Conservation (phyloP, 2,329 filamentous ascomycete species). For the Coniochaeta prunicola region DNA sequence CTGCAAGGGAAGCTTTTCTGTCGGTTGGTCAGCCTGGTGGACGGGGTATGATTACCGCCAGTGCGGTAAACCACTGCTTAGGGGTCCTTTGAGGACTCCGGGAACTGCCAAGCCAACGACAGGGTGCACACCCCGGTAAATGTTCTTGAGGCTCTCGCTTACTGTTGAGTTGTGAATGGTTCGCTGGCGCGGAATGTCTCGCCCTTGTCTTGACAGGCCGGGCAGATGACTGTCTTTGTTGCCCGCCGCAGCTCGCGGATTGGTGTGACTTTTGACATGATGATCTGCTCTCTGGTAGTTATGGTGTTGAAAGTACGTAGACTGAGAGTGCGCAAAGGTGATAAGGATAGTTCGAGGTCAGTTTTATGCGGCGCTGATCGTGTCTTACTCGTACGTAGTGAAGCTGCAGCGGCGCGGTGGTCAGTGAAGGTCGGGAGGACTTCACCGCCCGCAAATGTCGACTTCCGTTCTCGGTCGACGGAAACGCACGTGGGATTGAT, state of each 20-base stretch:
- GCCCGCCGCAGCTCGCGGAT: not conserved
- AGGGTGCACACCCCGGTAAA: not conserved
- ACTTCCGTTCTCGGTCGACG: not conserved
- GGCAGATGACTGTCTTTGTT: not conserved
- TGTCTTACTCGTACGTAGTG: no score
- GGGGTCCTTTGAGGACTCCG: not conserved
- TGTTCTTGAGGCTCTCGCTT: not conserved
- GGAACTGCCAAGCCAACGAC: not conserved
- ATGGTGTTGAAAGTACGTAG: not conserved
- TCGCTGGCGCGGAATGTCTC: not conserved
- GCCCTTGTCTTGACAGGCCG: not conserved
- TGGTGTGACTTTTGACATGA: not conserved
- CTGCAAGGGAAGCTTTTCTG: not conserved
- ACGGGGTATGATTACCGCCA: not conserved
- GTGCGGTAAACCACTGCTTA: no score
- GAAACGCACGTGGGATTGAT: not conserved
- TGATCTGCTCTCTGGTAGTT: not conserved
- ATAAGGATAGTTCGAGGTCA: not conserved
- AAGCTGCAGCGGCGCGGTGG: not conserved
- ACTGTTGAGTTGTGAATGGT: not conserved
- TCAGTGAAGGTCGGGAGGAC: not conserved
- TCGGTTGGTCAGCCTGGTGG: not conserved
- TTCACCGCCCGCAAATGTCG: not conserved
- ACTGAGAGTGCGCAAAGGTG: not conserved
- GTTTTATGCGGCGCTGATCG: not conserved